Evolutionary conservation across 2,329 filamentous ascomycete species (phyloP), one percentile per base, ranked within the genome.

Genomic region (Lachnum nothofagi): DNA sequence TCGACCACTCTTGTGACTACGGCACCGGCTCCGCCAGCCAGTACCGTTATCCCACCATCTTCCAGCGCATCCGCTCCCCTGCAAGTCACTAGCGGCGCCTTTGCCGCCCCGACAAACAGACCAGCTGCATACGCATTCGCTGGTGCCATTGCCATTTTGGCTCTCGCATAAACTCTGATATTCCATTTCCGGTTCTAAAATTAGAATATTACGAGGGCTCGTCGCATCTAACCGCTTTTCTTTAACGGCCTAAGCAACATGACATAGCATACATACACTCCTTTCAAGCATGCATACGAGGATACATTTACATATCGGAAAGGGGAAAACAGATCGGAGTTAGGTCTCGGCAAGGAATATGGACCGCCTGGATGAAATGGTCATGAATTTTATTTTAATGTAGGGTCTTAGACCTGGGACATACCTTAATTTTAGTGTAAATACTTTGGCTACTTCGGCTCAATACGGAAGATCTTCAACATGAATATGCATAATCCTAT

Each of bases 131-230:
- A 52, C 14, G 55, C 56, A 12, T 25, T 62, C 17, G 62, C 51
- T 34, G 63, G 61, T 31, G 60, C 52, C 12, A 55, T 65, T 49
- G 63, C 55, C 35, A 24, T 65, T 24, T 40, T 65, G 20, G 64
- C 57, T 35, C 48, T 65, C 14, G 59, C 52, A 49, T 62, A 57
- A 46, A 25, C 9, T 34, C n/a, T 14, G 5, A 16, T 14, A 14
- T 34, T 16, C n/a, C 8, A 10, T 34, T 34, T 34, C 7, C 7
- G 8, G n/a, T 34, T 33, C 34, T 16, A 16, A 5, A 20, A 31
- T 3, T 19, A 16, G 2, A 23, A 40, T 17, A n/a, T 12, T 40
- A 6, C 10, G 12, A n/a, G 6, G 20, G 14, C 7, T 34, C 29
- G 40, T 16, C 12, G 29, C n/a, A 17, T 8, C 4, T 24, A 42